Evolutionary conservation across 2,329 filamentous ascomycete species (phyloP), one percentile per base, ranked within the genome.

Genomic region (Sporothrix inflata): DNA sequence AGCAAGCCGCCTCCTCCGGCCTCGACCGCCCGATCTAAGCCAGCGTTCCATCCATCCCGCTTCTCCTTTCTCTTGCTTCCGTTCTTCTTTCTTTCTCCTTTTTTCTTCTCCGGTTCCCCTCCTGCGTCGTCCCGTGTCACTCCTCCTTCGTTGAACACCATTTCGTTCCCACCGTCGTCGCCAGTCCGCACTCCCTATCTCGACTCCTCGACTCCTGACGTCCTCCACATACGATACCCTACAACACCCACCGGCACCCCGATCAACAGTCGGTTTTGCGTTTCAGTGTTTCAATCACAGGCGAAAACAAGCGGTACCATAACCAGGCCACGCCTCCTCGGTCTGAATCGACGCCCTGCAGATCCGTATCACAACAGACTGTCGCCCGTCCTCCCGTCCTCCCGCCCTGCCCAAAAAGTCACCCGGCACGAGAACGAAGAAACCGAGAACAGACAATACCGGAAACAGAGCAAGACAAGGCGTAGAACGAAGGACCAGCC

Each of bases 1-100:
- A 67, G 63, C 27, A 38, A 38, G 65, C 66, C 66, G 57, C 65
- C 66, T 63, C n/a, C 71, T 63, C 71, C 57, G 57, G 71, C 55
- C 66, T 66, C 24, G 65, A 72, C 71, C 55, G 53, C 38, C 4
- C 55, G 60, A 65, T 40, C 45, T 12, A 45, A 40, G 45, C 45
- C 53, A 63, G 34, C 55, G 60, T 70, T 65, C 57, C 47, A 47
- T 45, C 55, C 8, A 57, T 65, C 27, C 68, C 71, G 47, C 55
- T 55, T 65, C 34, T 30, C 42, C 21, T 51, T 66, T 69, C 63
- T 42, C 24, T 51, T 21, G 57, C 19, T 57, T 47, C 51, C 21
- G 21, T 40, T 45, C 19, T 27, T 30, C 49, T 34, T 45, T 27
- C n/a, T 21, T 12, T 27, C 19, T 49, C 24, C 45, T n/a, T 21